Conservation (phyloP, 306 rosid species). For the Luffa acutangula region DNA sequence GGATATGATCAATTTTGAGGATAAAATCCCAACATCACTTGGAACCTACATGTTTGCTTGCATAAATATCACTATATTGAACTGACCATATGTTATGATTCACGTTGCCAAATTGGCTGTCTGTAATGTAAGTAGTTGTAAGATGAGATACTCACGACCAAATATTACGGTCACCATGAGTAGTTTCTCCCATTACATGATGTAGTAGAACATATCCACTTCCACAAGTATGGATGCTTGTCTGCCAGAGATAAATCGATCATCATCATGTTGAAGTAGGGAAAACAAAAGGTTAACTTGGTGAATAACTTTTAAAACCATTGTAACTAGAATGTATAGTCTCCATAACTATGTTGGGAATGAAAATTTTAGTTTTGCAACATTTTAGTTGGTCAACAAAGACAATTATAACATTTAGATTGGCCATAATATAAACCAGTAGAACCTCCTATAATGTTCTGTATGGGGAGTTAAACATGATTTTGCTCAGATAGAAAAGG, state of each 20-base stretch:
- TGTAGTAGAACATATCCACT: slow-evolving; percentile 78
- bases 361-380: neutral
- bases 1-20: neutral
- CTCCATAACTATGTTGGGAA: neutral
- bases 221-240: slow-evolving; percentile 54
- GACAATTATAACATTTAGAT: neutral
- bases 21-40: neutral
- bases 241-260: slow-evolving; percentile 25
- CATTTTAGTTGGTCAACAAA: neutral
- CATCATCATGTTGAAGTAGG: neutral
- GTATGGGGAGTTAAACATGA: neutral
- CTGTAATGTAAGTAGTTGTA: slow-evolving; percentile 13
- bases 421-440: neutral
- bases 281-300: neutral
- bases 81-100: neutral
- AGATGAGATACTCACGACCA: slow-evolving; percentile 69
- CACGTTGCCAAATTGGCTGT: neutral
- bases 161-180: slow-evolving; percentile 48
- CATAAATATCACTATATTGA: neutral
- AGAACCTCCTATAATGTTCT: neutral
- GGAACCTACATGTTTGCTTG: neutral
- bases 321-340: neutral
- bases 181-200: slow-evolving; percentile 80
- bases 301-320: neutral
- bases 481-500: neutral